A percentile compares a stretch with the other conserved stretches of the same genome.
Evolutionary conservation across 768 basidiomycete genomes (phyloP).

Genomic region (Leccinum imitatum): DNA sequence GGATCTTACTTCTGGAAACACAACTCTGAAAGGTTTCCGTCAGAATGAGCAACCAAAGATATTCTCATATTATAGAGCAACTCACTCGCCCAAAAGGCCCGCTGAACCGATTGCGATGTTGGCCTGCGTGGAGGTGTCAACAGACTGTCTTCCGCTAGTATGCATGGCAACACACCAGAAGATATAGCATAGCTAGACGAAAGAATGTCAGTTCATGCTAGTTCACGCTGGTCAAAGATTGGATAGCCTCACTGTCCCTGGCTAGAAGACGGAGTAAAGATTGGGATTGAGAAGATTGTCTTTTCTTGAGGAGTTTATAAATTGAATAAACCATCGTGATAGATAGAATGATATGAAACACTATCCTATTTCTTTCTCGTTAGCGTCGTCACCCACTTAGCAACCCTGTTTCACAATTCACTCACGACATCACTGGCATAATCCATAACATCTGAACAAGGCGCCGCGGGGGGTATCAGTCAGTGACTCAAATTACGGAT

Average conservation of each 20-base stretch:
- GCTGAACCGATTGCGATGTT: background rate
- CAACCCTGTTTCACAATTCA: background rate
- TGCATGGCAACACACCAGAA: background rate
- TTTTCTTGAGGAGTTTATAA: constrained; percentile 1
- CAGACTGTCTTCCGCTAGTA: background rate
- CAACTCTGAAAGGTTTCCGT: background rate
- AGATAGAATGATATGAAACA: background rate
- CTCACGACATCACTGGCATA: constrained; percentile 1
- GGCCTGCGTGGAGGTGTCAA: background rate
- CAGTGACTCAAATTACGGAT: background rate
- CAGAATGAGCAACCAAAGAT: background rate
- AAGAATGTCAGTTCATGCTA: background rate
- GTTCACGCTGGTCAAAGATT: background rate
- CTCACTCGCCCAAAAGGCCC: constrained; percentile 8
- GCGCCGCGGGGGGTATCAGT: background rate
- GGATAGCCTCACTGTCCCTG: constrained; percentile 11
- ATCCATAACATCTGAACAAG: constrained; percentile 1
- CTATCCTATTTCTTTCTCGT: background rate
- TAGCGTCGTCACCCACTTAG: background rate
- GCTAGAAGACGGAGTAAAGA: constrained; percentile 1
- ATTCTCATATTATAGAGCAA: background rate
- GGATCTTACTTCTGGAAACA: background rate
- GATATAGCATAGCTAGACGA: background rate
- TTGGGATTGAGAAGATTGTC: background rate
- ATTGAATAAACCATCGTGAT: constrained; percentile 5